Conservation (phyloP, 2,329 filamentous ascomycete species). For the Colletotrichum echinochloae region DNA sequence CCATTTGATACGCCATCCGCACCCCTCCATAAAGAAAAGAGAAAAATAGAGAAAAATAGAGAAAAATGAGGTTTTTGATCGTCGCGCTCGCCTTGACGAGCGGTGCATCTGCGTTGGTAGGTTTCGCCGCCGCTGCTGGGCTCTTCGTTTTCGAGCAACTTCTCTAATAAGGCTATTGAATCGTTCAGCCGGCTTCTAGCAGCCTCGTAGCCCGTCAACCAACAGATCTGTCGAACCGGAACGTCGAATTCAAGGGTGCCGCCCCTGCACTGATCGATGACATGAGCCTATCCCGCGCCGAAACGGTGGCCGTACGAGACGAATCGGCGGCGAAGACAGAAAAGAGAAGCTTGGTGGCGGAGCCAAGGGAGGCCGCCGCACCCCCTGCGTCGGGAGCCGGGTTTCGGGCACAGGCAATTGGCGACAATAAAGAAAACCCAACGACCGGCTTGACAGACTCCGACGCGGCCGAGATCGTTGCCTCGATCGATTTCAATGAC, state of each 20-base stretch:
- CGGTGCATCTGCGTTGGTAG: slow-evolving; percentile 32
- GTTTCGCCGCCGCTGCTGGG: neutral
- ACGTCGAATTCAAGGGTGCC: slow-evolving; percentile 10
- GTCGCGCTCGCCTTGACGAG: slow-evolving; percentile 30
- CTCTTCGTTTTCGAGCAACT: neutral
- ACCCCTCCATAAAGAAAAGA: neutral
- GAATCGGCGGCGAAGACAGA: neutral
- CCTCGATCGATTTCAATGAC: slow-evolving; percentile 28
- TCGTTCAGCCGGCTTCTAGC: slow-evolving; percentile 16
- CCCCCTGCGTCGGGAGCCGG: neutral
- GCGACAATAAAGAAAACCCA: slow-evolving; percentile 32
- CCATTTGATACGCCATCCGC: neutral
- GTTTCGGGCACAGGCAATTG: slow-evolving; percentile 15
- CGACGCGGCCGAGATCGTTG: slow-evolving; percentile 35
- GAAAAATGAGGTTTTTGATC: slow-evolving; percentile 33
- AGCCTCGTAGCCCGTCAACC: slow-evolving; percentile 12
- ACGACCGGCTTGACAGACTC: slow-evolving; percentile 33
- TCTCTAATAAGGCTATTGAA: neutral
- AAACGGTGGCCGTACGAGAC: neutral
- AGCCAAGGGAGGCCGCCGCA: slow-evolving; percentile 2
- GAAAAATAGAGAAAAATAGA: slow-evolving; percentile 11
- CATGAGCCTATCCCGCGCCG: slow-evolving; percentile 10
- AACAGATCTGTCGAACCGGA: slow-evolving; percentile 10
- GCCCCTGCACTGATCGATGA: slow-evolving; percentile 5
- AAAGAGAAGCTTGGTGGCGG: slow-evolving; percentile 2